A percentile compares a stretch with the other conserved stretches of the same genome.
phyloP scores from a whole-genome alignment of 768 basidiomycete species.

The Lanmaoa pseudosensibilis region DNA sequence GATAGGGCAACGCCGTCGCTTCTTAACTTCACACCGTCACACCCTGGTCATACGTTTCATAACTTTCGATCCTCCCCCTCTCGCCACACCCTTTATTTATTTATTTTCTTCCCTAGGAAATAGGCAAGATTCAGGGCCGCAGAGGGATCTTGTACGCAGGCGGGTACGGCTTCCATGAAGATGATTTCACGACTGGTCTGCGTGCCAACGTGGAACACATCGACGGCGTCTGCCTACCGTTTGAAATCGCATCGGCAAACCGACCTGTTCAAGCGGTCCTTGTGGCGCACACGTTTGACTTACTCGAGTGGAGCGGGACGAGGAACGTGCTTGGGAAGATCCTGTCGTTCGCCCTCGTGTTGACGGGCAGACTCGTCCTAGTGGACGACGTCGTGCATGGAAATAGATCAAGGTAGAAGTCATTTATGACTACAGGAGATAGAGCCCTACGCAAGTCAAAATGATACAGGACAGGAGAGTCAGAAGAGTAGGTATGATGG shows the following conservation, averaged over 20 bases:
- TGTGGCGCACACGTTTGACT: constrained; percentile 39
- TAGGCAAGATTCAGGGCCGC: constrained; percentile 59
- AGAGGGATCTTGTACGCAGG: constrained; percentile 65
- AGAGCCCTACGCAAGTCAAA: not conserved
- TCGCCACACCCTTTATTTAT: not conserved
- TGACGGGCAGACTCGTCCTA: constrained; percentile 5
- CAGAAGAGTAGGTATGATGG: not conserved
- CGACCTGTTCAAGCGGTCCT: constrained; percentile 22
- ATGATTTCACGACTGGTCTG: constrained; percentile 59
- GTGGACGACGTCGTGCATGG: not conserved
- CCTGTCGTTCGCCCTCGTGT: constrained; percentile 16
- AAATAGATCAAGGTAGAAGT: not conserved
- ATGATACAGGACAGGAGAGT: not conserved
- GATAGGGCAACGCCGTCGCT: not conserved
- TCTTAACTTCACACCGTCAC: too few species aligned
- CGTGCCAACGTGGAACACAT: constrained; percentile 33
- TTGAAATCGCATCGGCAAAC: constrained; percentile 44
- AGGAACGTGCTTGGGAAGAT: constrained; percentile 32
- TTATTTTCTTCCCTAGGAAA: constrained; percentile 33
- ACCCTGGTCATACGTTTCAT: not conserved
- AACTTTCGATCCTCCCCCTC: not conserved
- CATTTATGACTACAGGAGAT: constrained; percentile 8
- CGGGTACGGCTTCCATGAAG: constrained; percentile 83
- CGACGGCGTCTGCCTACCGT: constrained; percentile 38
- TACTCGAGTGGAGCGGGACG: constrained; percentile 39